A percentile compares a stretch with the other conserved stretches of the same genome.
Conservation (phyloP, 2,329 filamentous ascomycete species). For the Nemania abortiva region DNA sequence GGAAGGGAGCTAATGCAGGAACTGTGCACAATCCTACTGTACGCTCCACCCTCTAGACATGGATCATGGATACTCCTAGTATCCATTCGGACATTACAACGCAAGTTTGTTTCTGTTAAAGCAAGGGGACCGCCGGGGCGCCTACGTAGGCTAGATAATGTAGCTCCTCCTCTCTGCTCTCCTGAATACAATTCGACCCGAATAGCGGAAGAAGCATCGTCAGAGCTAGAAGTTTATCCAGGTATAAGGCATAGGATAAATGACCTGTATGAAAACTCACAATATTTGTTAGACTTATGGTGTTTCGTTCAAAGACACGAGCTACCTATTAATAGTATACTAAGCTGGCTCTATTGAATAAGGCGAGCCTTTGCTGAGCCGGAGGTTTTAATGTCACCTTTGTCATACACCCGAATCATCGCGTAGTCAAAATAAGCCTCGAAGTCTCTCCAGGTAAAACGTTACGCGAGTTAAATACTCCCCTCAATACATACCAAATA, state of each 20-base stretch:
- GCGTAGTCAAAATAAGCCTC: neutral
- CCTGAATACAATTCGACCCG: conserved; percentile 12
- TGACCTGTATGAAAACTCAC: no score
- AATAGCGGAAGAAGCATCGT: neutral
- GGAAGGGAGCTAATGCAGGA: conserved; percentile 45
- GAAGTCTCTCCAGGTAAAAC: neutral
- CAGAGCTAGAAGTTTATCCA: no score
- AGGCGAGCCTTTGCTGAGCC: neutral
- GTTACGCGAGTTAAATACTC: neutral
- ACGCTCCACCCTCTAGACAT: conserved; percentile 17
- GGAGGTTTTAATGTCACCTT: neutral
- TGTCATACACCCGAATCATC: neutral
- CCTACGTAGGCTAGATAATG: neutral
- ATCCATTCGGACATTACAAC: conserved; percentile 28
- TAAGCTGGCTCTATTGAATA: neutral
- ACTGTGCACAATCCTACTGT: conserved; percentile 39
- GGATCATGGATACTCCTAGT: conserved; percentile 26
- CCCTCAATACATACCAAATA: neutral
- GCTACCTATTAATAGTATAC: neutral
- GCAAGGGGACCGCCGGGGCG: neutral
- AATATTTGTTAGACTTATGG: no score
- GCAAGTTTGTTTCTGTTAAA: conserved; percentile 26
- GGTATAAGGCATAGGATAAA: no score
- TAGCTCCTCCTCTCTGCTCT: neutral
- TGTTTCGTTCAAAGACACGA: no score